Conservation (phyloP, 805 yeast species). For the Sugiyamaella americana region DNA sequence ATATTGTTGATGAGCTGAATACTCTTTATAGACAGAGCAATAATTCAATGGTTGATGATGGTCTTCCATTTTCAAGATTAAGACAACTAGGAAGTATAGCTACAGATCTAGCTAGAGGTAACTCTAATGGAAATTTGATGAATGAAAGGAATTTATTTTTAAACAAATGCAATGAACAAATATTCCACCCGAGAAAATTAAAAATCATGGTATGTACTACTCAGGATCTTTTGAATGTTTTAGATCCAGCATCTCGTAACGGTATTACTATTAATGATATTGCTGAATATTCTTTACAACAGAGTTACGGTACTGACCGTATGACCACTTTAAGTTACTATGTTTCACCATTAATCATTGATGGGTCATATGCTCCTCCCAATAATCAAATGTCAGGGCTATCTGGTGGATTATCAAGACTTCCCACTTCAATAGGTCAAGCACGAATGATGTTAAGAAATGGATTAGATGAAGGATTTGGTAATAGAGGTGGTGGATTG, state of each 20-base stretch:
- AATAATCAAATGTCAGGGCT: too few species aligned
- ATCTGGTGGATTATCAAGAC: too few species aligned
- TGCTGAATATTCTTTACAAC: too few species aligned
- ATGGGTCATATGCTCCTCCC: too few species aligned
- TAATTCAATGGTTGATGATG: too few species aligned
- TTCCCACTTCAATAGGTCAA: not conserved
- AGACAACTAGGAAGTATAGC: not conserved
- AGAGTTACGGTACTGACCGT: too few species aligned
- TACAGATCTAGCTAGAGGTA: not conserved
- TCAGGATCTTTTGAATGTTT: not conserved
- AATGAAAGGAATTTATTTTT: too few species aligned
- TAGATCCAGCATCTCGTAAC: not conserved
- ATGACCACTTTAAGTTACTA: not conserved
- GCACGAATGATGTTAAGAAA: too few species aligned
- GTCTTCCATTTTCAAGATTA: not conserved
- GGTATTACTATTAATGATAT: too few species aligned
- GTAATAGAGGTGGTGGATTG: too few species aligned
- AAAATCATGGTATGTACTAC: not conserved
- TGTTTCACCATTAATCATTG: not conserved
- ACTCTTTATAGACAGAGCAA: too few species aligned
- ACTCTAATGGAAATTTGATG: not conserved
- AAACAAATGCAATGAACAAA: not conserved
- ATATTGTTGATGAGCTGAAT: not conserved
- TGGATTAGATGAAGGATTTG: too few species aligned
- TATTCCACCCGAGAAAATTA: not conserved